Conservation (phyloP, 768 basidiomycete species). For the Phaeolepiota aurea region DNA sequence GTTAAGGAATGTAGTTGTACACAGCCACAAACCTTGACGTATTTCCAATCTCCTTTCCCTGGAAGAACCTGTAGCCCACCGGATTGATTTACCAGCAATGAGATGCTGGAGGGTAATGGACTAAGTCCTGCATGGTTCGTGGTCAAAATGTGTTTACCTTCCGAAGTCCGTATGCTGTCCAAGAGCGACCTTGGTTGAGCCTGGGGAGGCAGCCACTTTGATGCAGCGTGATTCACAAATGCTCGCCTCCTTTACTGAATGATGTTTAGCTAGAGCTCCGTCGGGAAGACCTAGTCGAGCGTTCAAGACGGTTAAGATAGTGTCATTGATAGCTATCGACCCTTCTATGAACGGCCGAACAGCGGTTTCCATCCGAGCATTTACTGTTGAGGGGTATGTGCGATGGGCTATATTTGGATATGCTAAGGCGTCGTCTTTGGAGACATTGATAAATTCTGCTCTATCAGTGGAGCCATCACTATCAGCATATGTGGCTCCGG, state of each 20-base stretch:
- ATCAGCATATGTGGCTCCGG: slow-evolving; percentile 50
- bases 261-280: slow-evolving; percentile 33
- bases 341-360: slow-evolving; percentile 44
- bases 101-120: slow-evolving; percentile 29
- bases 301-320: slow-evolving; percentile 43
- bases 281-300: slow-evolving; percentile 39
- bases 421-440: slow-evolving; percentile 56
- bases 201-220: slow-evolving; percentile 30
- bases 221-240: slow-evolving; percentile 48
- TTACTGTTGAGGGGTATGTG: slow-evolving; percentile 44
- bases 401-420: slow-evolving; percentile 43
- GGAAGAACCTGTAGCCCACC: slow-evolving; percentile 62
- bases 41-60: slow-evolving; percentile 51
- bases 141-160: slow-evolving; percentile 21
- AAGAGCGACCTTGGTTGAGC: slow-evolving; percentile 17
- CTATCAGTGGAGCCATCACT: slow-evolving; percentile 44
- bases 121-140: slow-evolving; percentile 11
- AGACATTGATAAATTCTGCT: slow-evolving; percentile 53
- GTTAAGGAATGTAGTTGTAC: not conserved
- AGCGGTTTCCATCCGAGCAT: slow-evolving; percentile 34
- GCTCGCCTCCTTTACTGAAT: slow-evolving; percentile 33
- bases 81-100: slow-evolving; percentile 54
- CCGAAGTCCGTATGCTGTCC: slow-evolving; percentile 67
- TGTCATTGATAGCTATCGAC: slow-evolving; percentile 43
- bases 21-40: slow-evolving; percentile 38